Evolutionary conservation across 139 green algal genomes (phyloP).

Genomic region (Asterochloris sp.): DNA sequence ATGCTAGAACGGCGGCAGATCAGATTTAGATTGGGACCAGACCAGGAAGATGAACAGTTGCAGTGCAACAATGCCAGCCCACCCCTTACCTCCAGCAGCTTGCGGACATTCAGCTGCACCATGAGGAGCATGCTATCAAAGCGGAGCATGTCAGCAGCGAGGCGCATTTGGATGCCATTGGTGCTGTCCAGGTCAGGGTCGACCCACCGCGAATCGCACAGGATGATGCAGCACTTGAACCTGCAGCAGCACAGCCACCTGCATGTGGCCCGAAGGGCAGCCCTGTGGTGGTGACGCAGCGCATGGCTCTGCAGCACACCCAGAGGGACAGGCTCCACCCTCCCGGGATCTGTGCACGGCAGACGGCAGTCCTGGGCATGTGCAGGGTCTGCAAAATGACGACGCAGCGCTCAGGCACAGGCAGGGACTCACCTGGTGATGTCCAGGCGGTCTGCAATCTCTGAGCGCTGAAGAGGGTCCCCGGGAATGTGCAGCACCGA

Average conservation of each 20-base stretch:
- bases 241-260: background rate
- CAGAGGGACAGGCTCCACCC: too few species aligned
- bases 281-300: too few species aligned
- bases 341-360: background rate
- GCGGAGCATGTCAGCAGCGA: constrained; percentile 43
- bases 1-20: background rate
- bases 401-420: background rate
- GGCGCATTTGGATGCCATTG: constrained; percentile 42
- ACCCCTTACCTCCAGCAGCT: constrained; percentile 33
- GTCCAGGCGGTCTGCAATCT: constrained; percentile 23
- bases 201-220: constrained; percentile 45
- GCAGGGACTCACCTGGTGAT: background rate
- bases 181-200: constrained; percentile 37
- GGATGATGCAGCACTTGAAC: constrained; percentile 31
- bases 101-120: constrained; percentile 55
- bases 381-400: background rate
- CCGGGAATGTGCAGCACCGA: constrained; percentile 33
- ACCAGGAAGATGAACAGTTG: background rate
- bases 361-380: background rate
- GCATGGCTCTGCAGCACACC: too few species aligned
- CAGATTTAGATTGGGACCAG: background rate
- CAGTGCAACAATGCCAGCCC: background rate
- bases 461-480: constrained; percentile 36
- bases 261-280: too few species aligned
- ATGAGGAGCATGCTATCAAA: constrained; percentile 47